A percentile compares a stretch with the other conserved stretches of the same genome.
These are phyloP conservation scores for Colletotrichum brevisporum DNA, from an alignment of 2,329 filamentous ascomycete species.

Conservation along the genomic window DNA sequence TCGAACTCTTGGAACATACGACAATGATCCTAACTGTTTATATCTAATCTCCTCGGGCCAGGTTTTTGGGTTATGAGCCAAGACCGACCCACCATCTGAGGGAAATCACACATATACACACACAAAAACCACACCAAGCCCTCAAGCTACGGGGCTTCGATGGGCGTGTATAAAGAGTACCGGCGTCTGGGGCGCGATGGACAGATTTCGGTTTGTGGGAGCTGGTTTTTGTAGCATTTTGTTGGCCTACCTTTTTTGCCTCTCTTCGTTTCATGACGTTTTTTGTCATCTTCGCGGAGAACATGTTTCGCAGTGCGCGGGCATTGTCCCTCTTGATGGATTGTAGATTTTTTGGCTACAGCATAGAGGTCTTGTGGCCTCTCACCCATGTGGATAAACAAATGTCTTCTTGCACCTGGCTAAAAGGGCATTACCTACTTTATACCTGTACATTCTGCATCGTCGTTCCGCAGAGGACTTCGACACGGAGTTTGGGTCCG, in stretches of 20 bases:
- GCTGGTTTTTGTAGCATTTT: constrained; percentile 34
- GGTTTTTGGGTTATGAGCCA: not conserved
- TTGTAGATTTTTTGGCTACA: constrained; percentile 21
- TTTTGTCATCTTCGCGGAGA: not conserved
- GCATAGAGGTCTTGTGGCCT: constrained; percentile 4
- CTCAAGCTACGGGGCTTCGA: not conserved
- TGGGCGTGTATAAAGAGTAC: constrained; percentile 39
- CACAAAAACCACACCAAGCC: constrained; percentile 20
- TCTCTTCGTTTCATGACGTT: not conserved
- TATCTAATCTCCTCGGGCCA: constrained; percentile 39
- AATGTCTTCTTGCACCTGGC: constrained; percentile 14
- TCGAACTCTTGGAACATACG: constrained; percentile 35
- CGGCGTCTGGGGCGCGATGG: constrained; percentile 40
- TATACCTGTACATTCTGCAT: constrained; percentile 8
- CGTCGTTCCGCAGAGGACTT: not conserved
- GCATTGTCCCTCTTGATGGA: constrained; percentile 11
- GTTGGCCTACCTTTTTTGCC: not conserved
- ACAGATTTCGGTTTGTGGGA: constrained; percentile 20
- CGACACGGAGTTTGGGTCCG: constrained; percentile 7
- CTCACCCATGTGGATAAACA: constrained; percentile 11
- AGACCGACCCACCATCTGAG: constrained; percentile 23
- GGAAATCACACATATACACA: constrained; percentile 19
- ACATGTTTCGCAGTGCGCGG: constrained; percentile 38
- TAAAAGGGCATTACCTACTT: not conserved
- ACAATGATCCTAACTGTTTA: constrained; percentile 41